phyloP scores from a whole-genome alignment of 2,329 filamentous ascomycete species.

The Sporothrix pallida region DNA sequence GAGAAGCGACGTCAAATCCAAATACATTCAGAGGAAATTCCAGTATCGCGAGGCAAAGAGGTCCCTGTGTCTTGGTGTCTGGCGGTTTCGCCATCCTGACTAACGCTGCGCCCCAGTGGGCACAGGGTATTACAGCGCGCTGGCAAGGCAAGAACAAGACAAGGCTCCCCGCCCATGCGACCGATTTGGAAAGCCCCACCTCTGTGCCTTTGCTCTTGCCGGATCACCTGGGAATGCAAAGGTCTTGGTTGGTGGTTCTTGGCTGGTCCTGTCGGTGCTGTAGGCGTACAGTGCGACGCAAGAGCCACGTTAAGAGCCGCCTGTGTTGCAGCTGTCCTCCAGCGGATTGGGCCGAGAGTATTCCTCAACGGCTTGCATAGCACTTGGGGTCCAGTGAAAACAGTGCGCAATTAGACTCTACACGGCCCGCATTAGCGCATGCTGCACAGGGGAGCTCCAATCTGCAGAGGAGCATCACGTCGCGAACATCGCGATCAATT shows the following conservation, averaged over 20 bases:
- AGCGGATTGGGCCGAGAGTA: not conserved
- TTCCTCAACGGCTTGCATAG: too few species aligned
- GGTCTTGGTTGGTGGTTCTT: not conserved
- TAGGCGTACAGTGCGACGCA: not conserved
- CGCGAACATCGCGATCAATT: not conserved
- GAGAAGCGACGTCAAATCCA: too few species aligned
- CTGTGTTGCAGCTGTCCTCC: not conserved
- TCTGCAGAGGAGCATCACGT: not conserved
- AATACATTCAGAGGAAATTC: not conserved
- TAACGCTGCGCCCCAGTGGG: not conserved
- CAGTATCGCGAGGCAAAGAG: not conserved
- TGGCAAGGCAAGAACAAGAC: not conserved
- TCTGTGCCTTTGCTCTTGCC: not conserved
- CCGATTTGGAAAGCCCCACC: constrained; percentile 8
- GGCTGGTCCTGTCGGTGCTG: not conserved
- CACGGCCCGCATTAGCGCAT: not conserved
- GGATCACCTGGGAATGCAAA: too few species aligned
- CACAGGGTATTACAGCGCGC: not conserved
- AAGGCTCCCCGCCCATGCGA: constrained; percentile 24
- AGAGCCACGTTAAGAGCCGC: not conserved
- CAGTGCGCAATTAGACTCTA: not conserved
- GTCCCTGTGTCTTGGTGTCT: not conserved
- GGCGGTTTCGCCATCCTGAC: constrained; percentile 11
- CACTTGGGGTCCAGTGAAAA: too few species aligned
- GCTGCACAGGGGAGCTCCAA: constrained; percentile 3